Conservation (phyloP, 495 filamentous ascomycete genomes). For the Opeltia flavorubescens region DNA sequence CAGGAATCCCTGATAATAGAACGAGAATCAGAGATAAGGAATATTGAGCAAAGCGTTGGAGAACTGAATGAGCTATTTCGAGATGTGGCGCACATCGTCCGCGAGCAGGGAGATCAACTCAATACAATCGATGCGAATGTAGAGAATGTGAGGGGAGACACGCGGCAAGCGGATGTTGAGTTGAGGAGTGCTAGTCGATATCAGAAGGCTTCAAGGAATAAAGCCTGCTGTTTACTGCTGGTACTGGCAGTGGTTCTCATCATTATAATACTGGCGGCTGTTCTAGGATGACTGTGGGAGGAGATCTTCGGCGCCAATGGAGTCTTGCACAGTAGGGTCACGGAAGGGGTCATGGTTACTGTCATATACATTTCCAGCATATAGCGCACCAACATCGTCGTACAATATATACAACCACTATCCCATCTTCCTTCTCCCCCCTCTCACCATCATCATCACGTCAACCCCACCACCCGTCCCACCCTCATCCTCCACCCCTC, state of each 20-base stretch:
- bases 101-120: constrained; percentile 79
- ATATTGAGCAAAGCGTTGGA: constrained; percentile 89
- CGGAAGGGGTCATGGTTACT: no score
- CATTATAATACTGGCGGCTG: constrained; percentile 76
- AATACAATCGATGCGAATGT: constrained; percentile 85
- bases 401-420: background rate
- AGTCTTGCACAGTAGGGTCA: background rate
- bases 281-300: constrained; percentile 37
- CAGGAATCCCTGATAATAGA: constrained; percentile 91
- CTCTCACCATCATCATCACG: background rate
- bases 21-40: constrained; percentile 88
- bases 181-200: constrained; percentile 69
- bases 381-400: background rate
- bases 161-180: constrained; percentile 72
- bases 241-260: constrained; percentile 78
- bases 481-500: constrained; percentile 83
- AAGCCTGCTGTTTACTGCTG: constrained; percentile 83
- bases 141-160: constrained; percentile 61
- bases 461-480: constrained; percentile 44
- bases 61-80: constrained; percentile 94
- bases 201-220: constrained; percentile 85
- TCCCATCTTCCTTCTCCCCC: background rate
- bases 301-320: background rate
- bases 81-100: constrained; percentile 91
- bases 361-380: background rate